Evolutionary conservation across 805 yeast species (phyloP).

Genomic region (Ogataea methanolica): DNA sequence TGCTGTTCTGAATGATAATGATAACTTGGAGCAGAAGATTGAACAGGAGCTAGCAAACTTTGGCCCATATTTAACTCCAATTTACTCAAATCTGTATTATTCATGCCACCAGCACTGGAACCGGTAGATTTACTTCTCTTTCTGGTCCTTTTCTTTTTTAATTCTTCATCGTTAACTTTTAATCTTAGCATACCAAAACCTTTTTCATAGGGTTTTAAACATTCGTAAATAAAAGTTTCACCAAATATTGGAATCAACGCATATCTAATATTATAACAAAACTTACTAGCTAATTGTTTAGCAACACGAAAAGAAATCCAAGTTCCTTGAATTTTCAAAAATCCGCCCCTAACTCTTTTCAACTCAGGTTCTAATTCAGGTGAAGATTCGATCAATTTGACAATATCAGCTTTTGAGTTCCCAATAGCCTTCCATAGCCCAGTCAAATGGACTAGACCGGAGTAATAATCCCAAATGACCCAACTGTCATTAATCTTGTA

Average conservation of each 20-base stretch:
- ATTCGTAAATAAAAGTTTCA: conserved; percentile 52
- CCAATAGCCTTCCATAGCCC: conserved; percentile 82
- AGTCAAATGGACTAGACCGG: conserved; percentile 84
- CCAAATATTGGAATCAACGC: conserved; percentile 82
- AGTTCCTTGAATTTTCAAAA: conserved; percentile 87
- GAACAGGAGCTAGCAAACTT: too few relatives aligned
- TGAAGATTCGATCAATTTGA: conserved; percentile 58
- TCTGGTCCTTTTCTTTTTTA: conserved; percentile 19
- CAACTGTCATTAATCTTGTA: conserved; percentile 64
- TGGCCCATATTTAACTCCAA: too few relatives aligned
- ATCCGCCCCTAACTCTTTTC: conserved; percentile 84
- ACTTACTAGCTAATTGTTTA: conserved; percentile 59
- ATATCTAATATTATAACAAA: conserved; percentile 74
- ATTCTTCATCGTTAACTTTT: conserved; percentile 27
- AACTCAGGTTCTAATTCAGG: conserved; percentile 62
- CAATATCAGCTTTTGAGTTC: conserved; percentile 70
- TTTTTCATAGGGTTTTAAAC: conserved; percentile 52
- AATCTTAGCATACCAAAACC: conserved; percentile 63
- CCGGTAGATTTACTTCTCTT: conserved; percentile 14
- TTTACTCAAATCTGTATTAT: too few relatives aligned
- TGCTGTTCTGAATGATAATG: too few relatives aligned
- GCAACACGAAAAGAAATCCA: conserved; percentile 81
- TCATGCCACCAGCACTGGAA: neutral
- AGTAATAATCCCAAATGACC: conserved; percentile 80
- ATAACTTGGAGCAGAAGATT: too few relatives aligned